Conservation (phyloP, 1,139 yeast species). For the Suhomyces wounanorum region DNA sequence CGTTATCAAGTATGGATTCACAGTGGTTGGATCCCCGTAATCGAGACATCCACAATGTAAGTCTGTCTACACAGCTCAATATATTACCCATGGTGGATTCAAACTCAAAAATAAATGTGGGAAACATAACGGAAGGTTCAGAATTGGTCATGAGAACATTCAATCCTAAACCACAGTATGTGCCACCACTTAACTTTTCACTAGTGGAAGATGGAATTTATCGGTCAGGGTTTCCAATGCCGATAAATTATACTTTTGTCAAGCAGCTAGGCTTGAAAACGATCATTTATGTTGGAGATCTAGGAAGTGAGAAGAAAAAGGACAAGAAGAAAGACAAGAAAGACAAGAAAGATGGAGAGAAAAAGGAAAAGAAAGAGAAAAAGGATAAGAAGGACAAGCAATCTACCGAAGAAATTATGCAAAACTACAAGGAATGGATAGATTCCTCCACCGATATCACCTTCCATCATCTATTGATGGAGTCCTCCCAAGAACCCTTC, state of each 20-base stretch:
- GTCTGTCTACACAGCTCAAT: slow-evolving; percentile 11
- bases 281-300: slow-evolving; percentile 81
- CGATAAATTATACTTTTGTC: slow-evolving; percentile 76
- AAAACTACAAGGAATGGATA: slow-evolving; percentile 66
- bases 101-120: background rate
- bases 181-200: slow-evolving; percentile 91
- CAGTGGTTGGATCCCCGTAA: slow-evolving; percentile 6
- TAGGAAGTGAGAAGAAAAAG: slow-evolving; percentile 35
- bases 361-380: slow-evolving; percentile 9
- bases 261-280: slow-evolving; percentile 72
- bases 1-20: background rate
- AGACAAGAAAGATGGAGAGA: slow-evolving; percentile 7
- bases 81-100: slow-evolving; percentile 14
- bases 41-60: slow-evolving; percentile 11
- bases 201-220: slow-evolving; percentile 85
- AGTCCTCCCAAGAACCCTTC: slow-evolving; percentile 76
- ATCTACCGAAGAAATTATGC: slow-evolving; percentile 41
- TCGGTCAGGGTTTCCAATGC: slow-evolving; percentile 92
- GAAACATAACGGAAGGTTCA: background rate
- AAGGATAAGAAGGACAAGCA: slow-evolving; percentile 33
- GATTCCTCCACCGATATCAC: slow-evolving; percentile 49
- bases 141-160: slow-evolving; percentile 12
- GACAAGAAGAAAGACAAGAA: slow-evolving; percentile 42
- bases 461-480: slow-evolving; percentile 64
- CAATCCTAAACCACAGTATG: slow-evolving; percentile 36